Base-by-base conservation (phyloP, 495 filamentous ascomycete genomes). In the Staphylotrichum longicolle region DNA sequence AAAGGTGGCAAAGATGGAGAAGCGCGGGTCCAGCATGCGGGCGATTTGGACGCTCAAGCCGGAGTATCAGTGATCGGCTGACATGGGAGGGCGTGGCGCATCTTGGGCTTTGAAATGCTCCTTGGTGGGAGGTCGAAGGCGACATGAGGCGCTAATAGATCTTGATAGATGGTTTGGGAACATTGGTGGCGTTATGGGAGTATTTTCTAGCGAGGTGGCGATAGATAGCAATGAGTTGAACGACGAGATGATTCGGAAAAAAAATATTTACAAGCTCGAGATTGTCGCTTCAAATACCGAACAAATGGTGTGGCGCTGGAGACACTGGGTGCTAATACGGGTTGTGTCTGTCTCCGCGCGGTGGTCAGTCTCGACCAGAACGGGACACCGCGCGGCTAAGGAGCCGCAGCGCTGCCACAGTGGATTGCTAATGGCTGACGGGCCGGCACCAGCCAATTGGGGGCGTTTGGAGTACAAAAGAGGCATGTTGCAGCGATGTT, bases 1-100 rank as follows among this genome's bases (percentile, higher is more conserved):
- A 7, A 72, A 71, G 55, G 79, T 83, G 46, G 81, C 93, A 50
- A 66, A 66, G 49, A 69, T 78, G 72, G 70, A 76, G 62, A 69
- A 73, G 65, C 59, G 56, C 1, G 76, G 78, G 7, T 72, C 71
- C 2, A 72, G 67, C n/a, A 73, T 77, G 71, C 66, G 76, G 33
- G 73, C 62, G 2, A 75, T 77, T n/a, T 81, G 79, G 79, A 66
- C 64, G 30, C 57, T 80, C 15, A 73, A 70, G 51, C 60, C 62
- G 1, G 63, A 58, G 41, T 74, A 68, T 41, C 63, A 54, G 58
- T 69, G 37, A 65, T 9, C 12, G 7, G 15, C 12, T 39, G 32
- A 33, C 14, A 3, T 34, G 48, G 48, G 4, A 35, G 7, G 33
- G 14, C 4, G 11, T n/a, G 0, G 42, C 42, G 1, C 42, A n/a